phyloP scores from a whole-genome alignment of 192 early-diverging fungal genomes.

The Piromyces sp. region DNA sequence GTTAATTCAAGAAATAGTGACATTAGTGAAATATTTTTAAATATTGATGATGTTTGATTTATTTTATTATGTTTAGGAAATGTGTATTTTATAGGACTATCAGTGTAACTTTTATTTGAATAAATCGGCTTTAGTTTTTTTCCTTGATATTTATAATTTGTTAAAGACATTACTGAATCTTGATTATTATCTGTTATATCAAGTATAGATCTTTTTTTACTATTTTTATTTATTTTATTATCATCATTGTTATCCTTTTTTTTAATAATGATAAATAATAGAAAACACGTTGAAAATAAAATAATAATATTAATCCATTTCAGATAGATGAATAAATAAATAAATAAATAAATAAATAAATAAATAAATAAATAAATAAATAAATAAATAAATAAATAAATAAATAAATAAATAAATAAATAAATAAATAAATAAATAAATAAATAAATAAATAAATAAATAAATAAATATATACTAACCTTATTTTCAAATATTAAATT shows the following conservation, averaged over 20 bases:
- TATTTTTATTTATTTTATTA: neutral
- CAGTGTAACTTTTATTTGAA: neutral
- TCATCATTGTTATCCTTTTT: neutral
- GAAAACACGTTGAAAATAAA: no score
- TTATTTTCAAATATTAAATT: no score
- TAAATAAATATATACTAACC: no score
- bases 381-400: no score
- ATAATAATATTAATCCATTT: no score
- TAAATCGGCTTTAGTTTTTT: neutral
- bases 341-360: no score
- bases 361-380: no score
- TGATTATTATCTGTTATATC: neutral
- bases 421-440: no score
- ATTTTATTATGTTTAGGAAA: neutral
- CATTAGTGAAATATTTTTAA: neutral
- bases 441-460: no score
- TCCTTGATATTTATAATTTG: neutral
- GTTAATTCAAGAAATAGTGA: neutral
- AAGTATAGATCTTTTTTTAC: neutral
- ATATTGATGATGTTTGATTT: neutral
- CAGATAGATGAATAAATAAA: no score
- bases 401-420: no score
- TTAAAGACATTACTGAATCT: neutral
- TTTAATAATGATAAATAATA: no score
- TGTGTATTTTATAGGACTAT: neutral